These are phyloP conservation scores for Chlorophyllum brunneum DNA, from an alignment of 768 basidiomycete genomes.

Conservation along the genomic window DNA sequence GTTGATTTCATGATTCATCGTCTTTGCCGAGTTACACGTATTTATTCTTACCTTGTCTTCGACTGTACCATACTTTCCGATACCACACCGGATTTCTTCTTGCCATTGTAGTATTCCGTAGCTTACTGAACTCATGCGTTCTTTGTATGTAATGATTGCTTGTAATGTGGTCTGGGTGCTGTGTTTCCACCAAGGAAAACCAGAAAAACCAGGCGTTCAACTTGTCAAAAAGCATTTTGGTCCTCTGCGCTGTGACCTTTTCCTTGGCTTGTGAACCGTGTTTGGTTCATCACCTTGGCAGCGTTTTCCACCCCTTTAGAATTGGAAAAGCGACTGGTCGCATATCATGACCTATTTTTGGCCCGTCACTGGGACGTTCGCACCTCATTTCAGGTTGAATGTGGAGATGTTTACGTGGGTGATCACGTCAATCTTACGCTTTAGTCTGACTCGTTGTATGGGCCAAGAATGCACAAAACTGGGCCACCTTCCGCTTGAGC, in stretches of 20 bases:
- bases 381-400: neutral
- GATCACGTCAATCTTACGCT: neutral
- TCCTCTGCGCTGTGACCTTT: no score
- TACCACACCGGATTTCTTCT: constrained; percentile 10
- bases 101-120: constrained; percentile 4
- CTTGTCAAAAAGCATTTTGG: no score
- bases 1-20: constrained; percentile 2
- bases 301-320: no score
- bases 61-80: constrained; percentile 12
- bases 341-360: neutral
- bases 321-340: no score
- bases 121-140: neutral
- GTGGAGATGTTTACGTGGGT: constrained; percentile 2
- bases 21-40: constrained; percentile 4
- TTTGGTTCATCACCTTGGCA: no score
- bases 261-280: no score
- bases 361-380: neutral
- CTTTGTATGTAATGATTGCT: constrained; percentile 10
- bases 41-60: constrained; percentile 9
- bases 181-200: neutral
- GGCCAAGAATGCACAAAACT: neutral
- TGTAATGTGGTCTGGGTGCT: constrained; percentile 7
- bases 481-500: neutral
- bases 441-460: neutral
- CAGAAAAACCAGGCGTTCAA: no score